Base-by-base conservation (phyloP, 2,329 filamentous ascomycete species). In the Sclerotinia sclerotiorum region DNA sequence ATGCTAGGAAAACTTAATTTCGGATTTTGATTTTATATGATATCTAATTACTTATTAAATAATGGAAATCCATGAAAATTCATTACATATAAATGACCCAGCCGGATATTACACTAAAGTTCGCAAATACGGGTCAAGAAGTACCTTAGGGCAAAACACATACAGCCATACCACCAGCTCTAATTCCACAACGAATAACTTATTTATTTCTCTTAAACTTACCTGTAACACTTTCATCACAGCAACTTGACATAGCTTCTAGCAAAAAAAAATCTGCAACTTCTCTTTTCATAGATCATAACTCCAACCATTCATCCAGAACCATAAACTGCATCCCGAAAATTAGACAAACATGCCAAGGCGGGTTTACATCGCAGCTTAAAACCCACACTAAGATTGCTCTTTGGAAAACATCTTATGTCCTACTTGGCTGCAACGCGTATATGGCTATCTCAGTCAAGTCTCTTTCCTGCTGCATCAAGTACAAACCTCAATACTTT, bases 361-460 rank as follows among this genome's bases (percentile, higher is more conserved):
- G 10, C 27, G 35, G 48, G 11, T 32, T 19, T 1, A 5, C 3
- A 10, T 11, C 27, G 7, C 6, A 3, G 17, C 10, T 24, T 2
- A 1, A 24, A 10, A 6, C 27, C 11, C 44, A n/a, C 27, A 61
- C 21, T 21, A 6, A 19, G 5, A n/a, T 8, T 11, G 42, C 57
- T 10, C 0, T 49, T 10, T 6, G 1, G 10, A 13, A 32, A 0
- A 6, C 19, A 17, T 11, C 5, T 3, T n/a, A 24, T 8, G 4
- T 32, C 5, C 7, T 35, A 2, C 3, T 19, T 1, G 27, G 42
- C 2, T 61, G 17, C 7, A n/a, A 19, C 13, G 58, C 44, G 1
- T 48, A 15, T 2, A 19, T n/a, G 11, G 19, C 42, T 2, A 15
- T 61, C 6, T 24, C 48, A 29, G 5, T 21, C 19, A 61, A 35